phyloP scores from a whole-genome alignment of 2,329 filamentous ascomycete species.

The Phialophora chinensis region DNA sequence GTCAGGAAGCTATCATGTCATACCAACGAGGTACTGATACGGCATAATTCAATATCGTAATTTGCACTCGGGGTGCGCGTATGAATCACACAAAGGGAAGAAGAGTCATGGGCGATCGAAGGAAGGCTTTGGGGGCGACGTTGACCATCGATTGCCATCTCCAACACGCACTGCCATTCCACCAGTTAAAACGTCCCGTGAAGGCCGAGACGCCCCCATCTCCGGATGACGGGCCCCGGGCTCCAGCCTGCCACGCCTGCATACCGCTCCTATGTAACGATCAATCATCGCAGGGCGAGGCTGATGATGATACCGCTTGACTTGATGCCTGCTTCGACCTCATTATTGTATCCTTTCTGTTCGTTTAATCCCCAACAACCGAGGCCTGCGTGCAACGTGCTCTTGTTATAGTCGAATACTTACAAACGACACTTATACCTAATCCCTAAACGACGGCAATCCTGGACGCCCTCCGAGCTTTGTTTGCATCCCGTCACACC shows the following conservation, averaged over 20 bases:
- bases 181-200: background rate
- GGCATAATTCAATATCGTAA: background rate
- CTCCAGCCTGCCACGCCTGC: conserved; percentile 10
- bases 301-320: conserved; percentile 14
- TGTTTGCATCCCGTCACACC: conserved; percentile 29
- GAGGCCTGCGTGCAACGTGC: background rate
- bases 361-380: background rate
- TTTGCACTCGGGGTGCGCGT: background rate
- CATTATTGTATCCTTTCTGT: background rate
- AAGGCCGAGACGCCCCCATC: background rate
- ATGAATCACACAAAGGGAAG: conserved; percentile 1
- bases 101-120: background rate
- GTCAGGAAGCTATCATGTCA: background rate
- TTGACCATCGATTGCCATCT: background rate
- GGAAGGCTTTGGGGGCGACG: background rate
- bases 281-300: conserved; percentile 10
- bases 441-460: conserved; percentile 1
- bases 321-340: conserved; percentile 6
- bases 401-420: background rate
- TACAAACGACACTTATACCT: background rate
- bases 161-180: background rate
- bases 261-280: background rate
- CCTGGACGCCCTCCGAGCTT: conserved; percentile 34
- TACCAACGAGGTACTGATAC: background rate
- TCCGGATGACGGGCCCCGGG: background rate